These are phyloP conservation scores for Boletus rex-veris DNA, from an alignment of 768 basidiomycete species.

Conservation along the genomic window DNA sequence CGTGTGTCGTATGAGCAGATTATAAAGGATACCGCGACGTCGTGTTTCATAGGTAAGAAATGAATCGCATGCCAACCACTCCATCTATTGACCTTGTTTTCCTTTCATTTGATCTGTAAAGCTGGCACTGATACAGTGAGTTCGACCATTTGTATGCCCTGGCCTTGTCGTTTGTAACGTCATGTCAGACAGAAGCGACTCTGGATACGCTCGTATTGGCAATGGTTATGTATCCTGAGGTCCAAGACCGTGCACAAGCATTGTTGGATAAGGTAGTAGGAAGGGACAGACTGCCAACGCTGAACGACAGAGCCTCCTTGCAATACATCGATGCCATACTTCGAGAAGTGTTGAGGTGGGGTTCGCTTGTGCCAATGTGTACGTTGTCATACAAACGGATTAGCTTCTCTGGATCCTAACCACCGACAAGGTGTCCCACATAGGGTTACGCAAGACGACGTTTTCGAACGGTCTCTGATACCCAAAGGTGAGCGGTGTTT, in stretches of 20 bases:
- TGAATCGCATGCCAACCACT: not conserved
- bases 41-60: slow-evolving; percentile 21
- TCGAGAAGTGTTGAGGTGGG: slow-evolving; percentile 23
- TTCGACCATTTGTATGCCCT: not conserved
- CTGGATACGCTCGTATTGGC: slow-evolving; percentile 17
- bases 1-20: slow-evolving; percentile 13
- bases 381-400: not conserved
- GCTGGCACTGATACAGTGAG: slow-evolving; percentile 18
- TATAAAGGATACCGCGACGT: slow-evolving; percentile 16
- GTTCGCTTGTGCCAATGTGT: slow-evolving; percentile 21
- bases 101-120: not conserved
- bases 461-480: slow-evolving; percentile 45
- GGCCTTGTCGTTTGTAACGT: not conserved
- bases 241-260: slow-evolving; percentile 20
- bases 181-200: slow-evolving; percentile 12
- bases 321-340: slow-evolving; percentile 23
- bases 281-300: slow-evolving; percentile 12
- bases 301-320: slow-evolving; percentile 17
- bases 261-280: slow-evolving; percentile 18
- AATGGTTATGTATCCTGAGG: slow-evolving; percentile 21
- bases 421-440: slow-evolving; percentile 26
- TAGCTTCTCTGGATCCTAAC: not conserved
- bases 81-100: not conserved
- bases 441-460: slow-evolving; percentile 34
- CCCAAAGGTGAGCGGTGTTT: slow-evolving; percentile 39